Percentiles rank a stretch among this genome's conserved stretches.
Evolutionary conservation across 2,329 filamentous ascomycete species (phyloP).

Genomic region (Curvularia sp.): DNA sequence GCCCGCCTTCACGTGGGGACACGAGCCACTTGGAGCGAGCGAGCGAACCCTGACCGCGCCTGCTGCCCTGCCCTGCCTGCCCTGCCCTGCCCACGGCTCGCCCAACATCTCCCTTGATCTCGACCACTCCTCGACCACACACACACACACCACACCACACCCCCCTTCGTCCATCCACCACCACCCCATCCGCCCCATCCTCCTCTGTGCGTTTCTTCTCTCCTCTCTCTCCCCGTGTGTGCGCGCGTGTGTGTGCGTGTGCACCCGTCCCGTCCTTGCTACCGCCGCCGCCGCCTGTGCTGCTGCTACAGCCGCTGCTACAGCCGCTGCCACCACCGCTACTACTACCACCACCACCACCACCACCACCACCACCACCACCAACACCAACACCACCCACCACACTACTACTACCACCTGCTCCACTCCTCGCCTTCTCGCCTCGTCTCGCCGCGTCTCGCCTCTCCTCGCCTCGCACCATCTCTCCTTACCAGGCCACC

Average conservation of each 20-base stretch:
- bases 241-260: no score
- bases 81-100: constrained; percentile 8
- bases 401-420: neutral
- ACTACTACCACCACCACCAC: neutral
- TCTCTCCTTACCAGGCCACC: neutral
- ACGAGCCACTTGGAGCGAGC: constrained; percentile 23
- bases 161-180: neutral
- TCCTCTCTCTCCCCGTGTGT: neutral
- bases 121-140: constrained; percentile 18
- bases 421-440: neutral
- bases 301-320: constrained; percentile 2
- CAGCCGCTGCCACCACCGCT: neutral
- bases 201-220: no score
- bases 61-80: neutral
- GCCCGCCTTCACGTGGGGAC: constrained; percentile 38
- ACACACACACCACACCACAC: neutral
- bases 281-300: neutral
- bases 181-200: neutral
- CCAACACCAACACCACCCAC: neutral
- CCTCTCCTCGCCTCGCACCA: neutral
- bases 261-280: neutral
- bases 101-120: constrained; percentile 12
- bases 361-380: neutral
- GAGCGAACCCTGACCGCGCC: constrained; percentile 11
- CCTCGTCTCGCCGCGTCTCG: neutral